These are phyloP conservation scores for Penicillium italicum DNA, from an alignment of 2,329 filamentous ascomycete species.

Conservation along the genomic window DNA sequence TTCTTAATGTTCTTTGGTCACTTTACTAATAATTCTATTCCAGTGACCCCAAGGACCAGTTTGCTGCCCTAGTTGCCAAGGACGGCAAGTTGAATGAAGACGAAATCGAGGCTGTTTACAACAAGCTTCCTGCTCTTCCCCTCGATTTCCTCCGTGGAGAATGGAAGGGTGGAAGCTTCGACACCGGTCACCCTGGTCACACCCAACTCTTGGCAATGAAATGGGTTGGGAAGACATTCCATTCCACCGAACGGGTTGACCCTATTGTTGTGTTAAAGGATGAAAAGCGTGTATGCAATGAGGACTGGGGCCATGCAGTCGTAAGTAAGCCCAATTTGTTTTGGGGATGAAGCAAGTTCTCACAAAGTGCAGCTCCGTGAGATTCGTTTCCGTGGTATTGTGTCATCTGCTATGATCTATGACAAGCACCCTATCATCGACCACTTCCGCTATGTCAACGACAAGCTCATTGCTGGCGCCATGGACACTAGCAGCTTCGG, in stretches of 20 bases:
- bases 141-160: neutral
- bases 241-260: neutral
- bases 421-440: conserved; percentile 32
- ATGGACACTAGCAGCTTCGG: conserved; percentile 15
- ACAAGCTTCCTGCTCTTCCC: conserved; percentile 43
- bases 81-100: neutral
- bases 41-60: neutral
- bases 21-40: neutral
- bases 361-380: neutral
- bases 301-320: neutral
- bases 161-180: neutral
- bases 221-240: neutral
- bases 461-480: conserved; percentile 25
- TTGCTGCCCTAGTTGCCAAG: neutral
- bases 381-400: conserved; percentile 10
- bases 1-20: neutral
- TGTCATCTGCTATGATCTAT: conserved; percentile 31
- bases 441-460: conserved; percentile 28
- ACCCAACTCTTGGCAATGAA: neutral
- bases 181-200: neutral
- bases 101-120: conserved; percentile 32
- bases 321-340: neutral
- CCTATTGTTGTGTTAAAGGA: neutral
- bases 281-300: neutral
- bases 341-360: neutral